phyloP scores from a whole-genome alignment of 805 yeast genomes.

The Candida krabiensis region DNA sequence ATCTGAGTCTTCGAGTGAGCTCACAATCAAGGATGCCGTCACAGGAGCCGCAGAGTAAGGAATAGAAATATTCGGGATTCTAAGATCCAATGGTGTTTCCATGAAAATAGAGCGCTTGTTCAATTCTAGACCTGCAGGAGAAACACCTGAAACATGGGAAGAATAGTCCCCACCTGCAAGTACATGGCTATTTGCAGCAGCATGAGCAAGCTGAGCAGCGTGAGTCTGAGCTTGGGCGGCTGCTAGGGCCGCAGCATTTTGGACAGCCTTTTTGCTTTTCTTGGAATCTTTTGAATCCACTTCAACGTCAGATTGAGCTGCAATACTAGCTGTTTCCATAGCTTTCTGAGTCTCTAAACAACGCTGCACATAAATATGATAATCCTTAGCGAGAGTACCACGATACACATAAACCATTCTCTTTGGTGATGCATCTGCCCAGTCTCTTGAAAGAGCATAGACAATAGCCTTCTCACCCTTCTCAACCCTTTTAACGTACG shows the following conservation, averaged over 20 bases:
- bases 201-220: slow-evolving; percentile 14
- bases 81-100: slow-evolving; percentile 33
- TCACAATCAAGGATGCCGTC: slow-evolving; percentile 50
- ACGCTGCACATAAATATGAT: slow-evolving; percentile 66
- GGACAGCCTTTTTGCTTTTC: slow-evolving; percentile 17
- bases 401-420: slow-evolving; percentile 87
- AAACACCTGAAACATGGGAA: slow-evolving; percentile 19
- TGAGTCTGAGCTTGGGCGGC: slow-evolving; percentile 18
- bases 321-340: slow-evolving; percentile 21
- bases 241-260: slow-evolving; percentile 14
- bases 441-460: slow-evolving; percentile 78
- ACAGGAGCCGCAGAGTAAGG: slow-evolving; percentile 80
- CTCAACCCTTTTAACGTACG: slow-evolving; percentile 81
- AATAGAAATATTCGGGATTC: slow-evolving; percentile 43
- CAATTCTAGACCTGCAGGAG: slow-evolving; percentile 31
- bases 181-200: slow-evolving; percentile 10
- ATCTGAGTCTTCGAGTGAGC: slow-evolving; percentile 8
- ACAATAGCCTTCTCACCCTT: slow-evolving; percentile 73
- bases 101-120: slow-evolving; percentile 29
- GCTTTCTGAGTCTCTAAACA: slow-evolving; percentile 55
- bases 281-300: slow-evolving; percentile 17
- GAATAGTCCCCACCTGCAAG: slow-evolving; percentile 11
- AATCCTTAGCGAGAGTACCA: slow-evolving; percentile 74
- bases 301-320: slow-evolving; percentile 9
- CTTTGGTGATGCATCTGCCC: slow-evolving; percentile 90